Evolutionary conservation across 352 stramenopile species (phyloP).

Genomic region (Phytophthora vignae): DNA sequence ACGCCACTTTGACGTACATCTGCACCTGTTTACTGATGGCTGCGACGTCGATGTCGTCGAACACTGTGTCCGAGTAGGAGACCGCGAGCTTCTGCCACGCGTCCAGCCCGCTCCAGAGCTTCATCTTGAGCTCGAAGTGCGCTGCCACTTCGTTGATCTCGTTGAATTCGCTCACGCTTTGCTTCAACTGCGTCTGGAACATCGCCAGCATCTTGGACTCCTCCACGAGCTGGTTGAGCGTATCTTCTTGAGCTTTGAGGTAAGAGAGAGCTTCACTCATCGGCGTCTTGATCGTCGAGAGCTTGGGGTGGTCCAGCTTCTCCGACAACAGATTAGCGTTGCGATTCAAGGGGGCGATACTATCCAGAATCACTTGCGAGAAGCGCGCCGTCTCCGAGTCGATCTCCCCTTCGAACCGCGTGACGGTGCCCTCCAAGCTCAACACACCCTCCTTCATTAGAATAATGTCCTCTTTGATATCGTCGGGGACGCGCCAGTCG

Average conservation of each 20-base stretch:
- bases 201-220: constrained; percentile 88
- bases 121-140: constrained; percentile 92
- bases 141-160: constrained; percentile 88
- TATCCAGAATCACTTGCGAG: constrained; percentile 90
- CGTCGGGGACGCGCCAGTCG: constrained; percentile 91
- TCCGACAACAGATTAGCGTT: constrained; percentile 80
- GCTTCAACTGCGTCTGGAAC: constrained; percentile 91
- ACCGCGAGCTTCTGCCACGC: constrained; percentile 87
- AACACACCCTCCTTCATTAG: constrained; percentile 94
- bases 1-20: constrained; percentile 89
- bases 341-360: constrained; percentile 79
- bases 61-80: constrained; percentile 80
- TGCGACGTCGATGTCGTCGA: constrained; percentile 91
- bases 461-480: constrained; percentile 94
- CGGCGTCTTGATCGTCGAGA: constrained; percentile 77
- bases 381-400: constrained; percentile 94
- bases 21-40: constrained; percentile 91
- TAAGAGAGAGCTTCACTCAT: constrained; percentile 83
- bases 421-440: constrained; percentile 90
- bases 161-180: constrained; percentile 90
- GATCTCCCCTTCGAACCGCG: constrained; percentile 90
- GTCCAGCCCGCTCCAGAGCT: constrained; percentile 89
- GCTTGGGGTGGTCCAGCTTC: constrained; percentile 83
- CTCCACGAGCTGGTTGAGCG: constrained; percentile 76
- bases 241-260: constrained; percentile 73